phyloP scores from a whole-genome alignment of 768 basidiomycete species.

The Boletus tomentosulus region DNA sequence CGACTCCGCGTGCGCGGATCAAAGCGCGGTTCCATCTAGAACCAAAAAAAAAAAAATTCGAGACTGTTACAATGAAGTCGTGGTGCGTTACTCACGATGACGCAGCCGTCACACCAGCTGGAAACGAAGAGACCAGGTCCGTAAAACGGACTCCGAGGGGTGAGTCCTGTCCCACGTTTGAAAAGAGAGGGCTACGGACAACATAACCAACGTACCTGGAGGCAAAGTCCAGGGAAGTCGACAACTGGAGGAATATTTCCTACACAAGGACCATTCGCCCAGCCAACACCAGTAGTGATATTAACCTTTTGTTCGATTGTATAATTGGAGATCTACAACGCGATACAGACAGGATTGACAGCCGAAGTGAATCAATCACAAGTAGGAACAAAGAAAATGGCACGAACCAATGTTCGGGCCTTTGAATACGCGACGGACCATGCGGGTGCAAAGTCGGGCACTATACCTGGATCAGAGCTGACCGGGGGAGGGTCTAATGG shows the following conservation, averaged over 20 bases:
- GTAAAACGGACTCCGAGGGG: constrained; percentile 76
- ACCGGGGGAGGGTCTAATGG: constrained; percentile 57
- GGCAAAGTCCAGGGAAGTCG: constrained; percentile 64
- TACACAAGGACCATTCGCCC: constrained; percentile 57
- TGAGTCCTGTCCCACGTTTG: constrained; percentile 45
- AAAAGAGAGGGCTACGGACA: neutral
- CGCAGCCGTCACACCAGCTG: constrained; percentile 79
- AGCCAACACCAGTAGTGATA: constrained; percentile 55
- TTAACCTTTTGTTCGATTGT: constrained; percentile 63
- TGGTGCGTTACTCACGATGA: constrained; percentile 52
- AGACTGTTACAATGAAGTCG: neutral
- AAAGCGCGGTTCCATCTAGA: constrained; percentile 70
- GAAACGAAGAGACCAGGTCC: constrained; percentile 75
- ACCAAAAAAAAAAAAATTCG: neutral
- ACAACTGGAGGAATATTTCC: constrained; percentile 58
- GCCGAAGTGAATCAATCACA: neutral
- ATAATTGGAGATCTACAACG: constrained; percentile 40
- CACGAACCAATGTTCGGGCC: constrained; percentile 50
- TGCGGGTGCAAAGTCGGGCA: constrained; percentile 46
- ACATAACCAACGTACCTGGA: constrained; percentile 45
- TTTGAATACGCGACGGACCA: constrained; percentile 60
- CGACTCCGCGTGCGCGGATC: constrained; percentile 69
- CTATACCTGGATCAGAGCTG: constrained; percentile 32
- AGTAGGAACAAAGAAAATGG: neutral
- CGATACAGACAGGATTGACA: neutral